Evolutionary conservation across 164 flowering plant genomes (phyloP), one percentile per base, ranked within the genome.

Genomic region (Malania oleifera): DNA sequence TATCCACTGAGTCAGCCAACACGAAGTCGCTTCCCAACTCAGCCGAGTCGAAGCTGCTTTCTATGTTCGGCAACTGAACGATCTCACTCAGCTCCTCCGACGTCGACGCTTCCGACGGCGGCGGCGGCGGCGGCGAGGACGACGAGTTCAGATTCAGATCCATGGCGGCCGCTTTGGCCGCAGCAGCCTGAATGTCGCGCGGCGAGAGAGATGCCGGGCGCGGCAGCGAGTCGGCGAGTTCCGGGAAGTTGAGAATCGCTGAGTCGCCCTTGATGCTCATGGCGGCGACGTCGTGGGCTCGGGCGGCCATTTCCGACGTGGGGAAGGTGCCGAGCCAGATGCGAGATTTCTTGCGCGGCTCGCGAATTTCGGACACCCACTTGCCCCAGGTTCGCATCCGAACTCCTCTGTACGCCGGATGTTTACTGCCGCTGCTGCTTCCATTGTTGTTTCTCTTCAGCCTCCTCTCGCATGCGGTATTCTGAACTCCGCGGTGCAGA

Each of bases 321-420:
- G 86, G 64, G 62, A 80, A 89, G 19, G 91, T 89, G 6, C 96
- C 96, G 12, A 89, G 81, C 96, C 96, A 89, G 53, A 89, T 89
- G 18, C 96, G 79, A 1, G 95, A 80, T 54, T 89, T 89, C 76
- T 89, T 86, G 8, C 88, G 65, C 0, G 96, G 96, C 61, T 89
- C 80, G 3, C 96, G 83, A n/a, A 89, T 85, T 63, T 89, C 96
- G 1, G 96, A 89, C 23, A 89, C 96, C 91, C 91, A 89, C 70
- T 85, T 89, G 14, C 96, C 96, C 96, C 96, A 89, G 39, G 67
- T 80, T 1, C 96, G 64, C 91, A 75, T 86, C 11, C 96, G 71
- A 0, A 89, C 96, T 0, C 96, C 96, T 40, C 83, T 69, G 74
- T 85, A 89, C 0, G 75, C 73, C 1, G 91, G 87, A 67, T 86